A percentile compares a stretch with the other conserved stretches of the same genome.
Evolutionary conservation across 331 rosid genomes (phyloP).

Genomic region (Stylosanthes scabra): DNA sequence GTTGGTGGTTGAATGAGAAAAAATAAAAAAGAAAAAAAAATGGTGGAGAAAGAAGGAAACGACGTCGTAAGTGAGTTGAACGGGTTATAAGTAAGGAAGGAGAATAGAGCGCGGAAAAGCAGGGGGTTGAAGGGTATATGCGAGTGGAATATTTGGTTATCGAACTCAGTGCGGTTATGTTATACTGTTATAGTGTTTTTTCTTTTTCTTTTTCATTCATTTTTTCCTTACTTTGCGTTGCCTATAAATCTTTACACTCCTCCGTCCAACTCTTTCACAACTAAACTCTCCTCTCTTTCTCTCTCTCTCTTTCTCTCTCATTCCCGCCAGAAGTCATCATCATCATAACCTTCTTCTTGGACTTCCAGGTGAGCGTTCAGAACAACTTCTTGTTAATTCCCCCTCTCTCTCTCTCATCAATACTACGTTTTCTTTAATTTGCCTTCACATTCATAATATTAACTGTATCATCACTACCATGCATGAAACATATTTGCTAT

Average conservation of each 20-base stretch:
- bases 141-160: constrained; percentile 40
- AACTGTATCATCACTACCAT: neutral
- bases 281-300: neutral
- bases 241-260: constrained; percentile 43
- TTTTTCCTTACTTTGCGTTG: neutral
- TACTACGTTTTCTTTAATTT: neutral
- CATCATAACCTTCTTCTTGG: neutral
- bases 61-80: constrained; percentile 21
- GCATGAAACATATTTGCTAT: constrained; percentile 13
- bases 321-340: neutral
- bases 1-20: too few species aligned
- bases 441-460: neutral
- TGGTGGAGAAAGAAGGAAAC: neutral
- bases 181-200: too few species aligned
- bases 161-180: neutral
- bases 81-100: neutral
- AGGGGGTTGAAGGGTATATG: constrained; percentile 28
- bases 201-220: neutral
- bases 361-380: constrained; percentile 17
- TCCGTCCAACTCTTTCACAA: neutral
- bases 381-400: neutral
- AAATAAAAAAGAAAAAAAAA: too few species aligned
- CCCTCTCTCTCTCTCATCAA: neutral
- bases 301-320: neutral
- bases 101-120: neutral